Evolutionary conservation across 2,329 filamentous ascomycete genomes (phyloP).

Genomic region (Parascedosporium putredinis): DNA sequence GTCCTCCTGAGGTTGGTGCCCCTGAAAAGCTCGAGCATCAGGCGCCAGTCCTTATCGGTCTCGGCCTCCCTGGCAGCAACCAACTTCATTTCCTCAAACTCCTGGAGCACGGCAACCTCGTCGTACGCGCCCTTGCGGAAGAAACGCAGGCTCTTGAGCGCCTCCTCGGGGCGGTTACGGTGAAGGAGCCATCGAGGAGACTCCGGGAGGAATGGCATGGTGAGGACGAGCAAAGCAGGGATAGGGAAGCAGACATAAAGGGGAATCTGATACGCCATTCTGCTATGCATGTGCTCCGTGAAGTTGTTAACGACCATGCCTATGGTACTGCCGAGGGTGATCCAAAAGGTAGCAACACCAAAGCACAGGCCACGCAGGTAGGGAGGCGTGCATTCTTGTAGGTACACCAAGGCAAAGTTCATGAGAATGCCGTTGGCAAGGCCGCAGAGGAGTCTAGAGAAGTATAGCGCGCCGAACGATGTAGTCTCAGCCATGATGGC

Average conservation of each 20-base stretch:
- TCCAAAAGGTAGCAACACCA: constrained; percentile 2
- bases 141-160: constrained; percentile 34
- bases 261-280: constrained; percentile 5
- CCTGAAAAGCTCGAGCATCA: constrained; percentile 2
- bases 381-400: background rate
- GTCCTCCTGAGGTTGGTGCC: constrained; percentile 4
- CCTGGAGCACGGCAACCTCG: constrained; percentile 4
- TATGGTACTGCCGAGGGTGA: constrained; percentile 3
- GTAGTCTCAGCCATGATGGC: constrained; percentile 5
- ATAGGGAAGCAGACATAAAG: constrained; percentile 14
- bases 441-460: constrained; percentile 1
- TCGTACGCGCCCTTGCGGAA: constrained; percentile 8
- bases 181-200: constrained; percentile 53
- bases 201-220: constrained; percentile 45
- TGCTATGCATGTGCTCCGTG: background rate
- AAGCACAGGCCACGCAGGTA: constrained; percentile 4
- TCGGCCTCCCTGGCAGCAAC: constrained; percentile 4
- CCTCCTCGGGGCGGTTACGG: constrained; percentile 40
- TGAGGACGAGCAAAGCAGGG: constrained; percentile 34
- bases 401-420: constrained; percentile 5
- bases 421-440: constrained; percentile 1
- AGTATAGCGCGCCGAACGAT: constrained; percentile 3
- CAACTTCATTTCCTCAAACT: constrained; percentile 5
- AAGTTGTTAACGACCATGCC: constrained; percentile 6
- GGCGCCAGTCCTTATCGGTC: constrained; percentile 1